Conservation (phyloP, 179 eudicot species). For the Spergularia azorica region DNA sequence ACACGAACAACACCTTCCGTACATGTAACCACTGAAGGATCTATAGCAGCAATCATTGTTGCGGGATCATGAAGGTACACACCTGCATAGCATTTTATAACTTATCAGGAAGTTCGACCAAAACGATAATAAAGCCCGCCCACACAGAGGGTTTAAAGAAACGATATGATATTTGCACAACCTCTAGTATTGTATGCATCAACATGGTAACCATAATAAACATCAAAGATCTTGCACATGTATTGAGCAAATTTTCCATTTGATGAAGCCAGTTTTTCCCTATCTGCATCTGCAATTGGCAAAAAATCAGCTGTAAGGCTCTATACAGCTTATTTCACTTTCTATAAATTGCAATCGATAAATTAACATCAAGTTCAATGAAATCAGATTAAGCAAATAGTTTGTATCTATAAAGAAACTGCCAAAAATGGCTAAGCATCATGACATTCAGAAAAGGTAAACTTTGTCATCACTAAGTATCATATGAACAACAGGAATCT, state of each 20-base stretch:
- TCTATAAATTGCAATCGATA: background rate
- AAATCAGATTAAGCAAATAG: no score
- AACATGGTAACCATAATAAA: constrained; percentile 72
- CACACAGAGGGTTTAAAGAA: background rate
- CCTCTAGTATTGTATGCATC: constrained; percentile 80
- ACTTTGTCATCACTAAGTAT: no score
- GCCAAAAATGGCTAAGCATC: no score
- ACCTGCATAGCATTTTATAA: constrained; percentile 47
- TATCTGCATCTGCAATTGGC: constrained; percentile 59
- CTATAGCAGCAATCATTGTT: constrained; percentile 77
- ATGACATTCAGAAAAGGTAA: no score
- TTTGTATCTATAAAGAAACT: no score
- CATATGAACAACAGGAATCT: background rate
- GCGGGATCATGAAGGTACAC: constrained; percentile 97
- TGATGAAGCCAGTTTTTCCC: constrained; percentile 63
- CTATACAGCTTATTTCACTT: background rate
- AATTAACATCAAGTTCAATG: no score
- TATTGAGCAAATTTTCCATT: constrained; percentile 69
- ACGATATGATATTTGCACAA: constrained; percentile 22
- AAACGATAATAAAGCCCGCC: background rate
- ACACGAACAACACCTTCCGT: constrained; percentile 86
- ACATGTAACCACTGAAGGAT: constrained; percentile 84
- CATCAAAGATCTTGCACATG: constrained; percentile 78
- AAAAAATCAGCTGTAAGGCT: constrained; percentile 2
- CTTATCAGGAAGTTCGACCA: constrained; percentile 20